These are phyloP conservation scores for Hemileccinum rubropunctum DNA, from an alignment of 768 basidiomycete species.

Conservation along the genomic window DNA sequence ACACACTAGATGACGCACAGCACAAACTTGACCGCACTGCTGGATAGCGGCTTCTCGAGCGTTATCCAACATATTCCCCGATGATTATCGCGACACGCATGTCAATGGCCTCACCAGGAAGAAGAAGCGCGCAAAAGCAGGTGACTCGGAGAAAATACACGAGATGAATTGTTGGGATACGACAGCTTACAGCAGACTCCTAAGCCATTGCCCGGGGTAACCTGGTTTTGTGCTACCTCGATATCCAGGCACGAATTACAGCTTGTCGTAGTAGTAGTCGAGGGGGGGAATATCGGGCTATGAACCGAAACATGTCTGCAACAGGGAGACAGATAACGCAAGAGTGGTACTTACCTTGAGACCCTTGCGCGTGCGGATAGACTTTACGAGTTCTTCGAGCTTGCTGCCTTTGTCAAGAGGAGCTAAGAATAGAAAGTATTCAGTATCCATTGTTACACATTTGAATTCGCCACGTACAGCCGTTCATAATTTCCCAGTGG, in stretches of 20 bases:
- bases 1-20: too few species aligned
- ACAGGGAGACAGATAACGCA: not conserved
- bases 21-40: too few species aligned
- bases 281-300: constrained; percentile 86
- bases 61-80: too few species aligned
- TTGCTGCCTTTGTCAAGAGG: constrained; percentile 90
- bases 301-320: constrained; percentile 12
- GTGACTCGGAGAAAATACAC: constrained; percentile 14
- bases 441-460: not conserved
- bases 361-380: constrained; percentile 91
- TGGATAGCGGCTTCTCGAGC: too few species aligned
- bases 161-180: constrained; percentile 14
- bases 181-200: constrained; percentile 16
- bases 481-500: constrained; percentile 86
- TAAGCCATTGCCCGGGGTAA: constrained; percentile 4
- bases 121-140: not conserved
- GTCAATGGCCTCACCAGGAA: too few species aligned
- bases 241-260: constrained; percentile 40
- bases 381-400: constrained; percentile 78
- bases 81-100: too few species aligned
- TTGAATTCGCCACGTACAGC: constrained; percentile 50
- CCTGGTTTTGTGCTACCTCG: constrained; percentile 5
- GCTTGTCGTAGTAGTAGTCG: constrained; percentile 93
- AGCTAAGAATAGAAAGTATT: constrained; percentile 32
- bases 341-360: constrained; percentile 61